Base-by-base conservation (phyloP, 192 early-diverging fungal genomes). In the Backusella parvicylindrica region DNA sequence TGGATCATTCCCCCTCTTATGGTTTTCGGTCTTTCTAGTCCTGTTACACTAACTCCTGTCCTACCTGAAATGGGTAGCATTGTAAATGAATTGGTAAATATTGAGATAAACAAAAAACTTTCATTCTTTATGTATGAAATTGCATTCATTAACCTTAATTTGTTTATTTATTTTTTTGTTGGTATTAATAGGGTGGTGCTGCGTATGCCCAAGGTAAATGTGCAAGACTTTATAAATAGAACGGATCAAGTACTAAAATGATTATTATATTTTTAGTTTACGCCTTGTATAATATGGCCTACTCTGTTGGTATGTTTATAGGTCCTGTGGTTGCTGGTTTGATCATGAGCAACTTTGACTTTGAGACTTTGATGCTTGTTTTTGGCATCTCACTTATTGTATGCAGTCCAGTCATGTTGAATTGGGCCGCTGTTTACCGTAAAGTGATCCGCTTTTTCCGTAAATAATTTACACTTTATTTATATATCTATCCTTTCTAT, bases 241-340 rank as follows among this genome's bases (percentile, higher is more conserved):
- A 68, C 6, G 7, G 0, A 7, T 23, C 41, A 16, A 64, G 30
- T 43, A 33, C 13, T 43, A 28, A 47, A 18, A 47, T n/a, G 18
- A 18, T 4, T 67, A 6, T 28, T 67, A 6, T 28, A 11, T 33
- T 36, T 41, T 31, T 74, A 78, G 87, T 90, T 1, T 93, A 92
- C 78, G 91, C 91, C 6, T 77, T 94, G 38, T 92, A 90, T 78
- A 94, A 93, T 77, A 90, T 93, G 78, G 87, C 91, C 0, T 94
- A 90, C 56, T 89, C 90, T 26, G 74, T 89, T n/a, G 90, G 91
- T n/a, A 91, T 93, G 84, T 89, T 93, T 53, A 72, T 89, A 31
- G 89, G 91, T 2, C 93, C 93, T 5, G 90, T 91, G n/a, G 75
- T 88, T 53, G 85, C 88, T 28, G 89, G 91, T 37, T 53, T 70